Base-by-base conservation (phyloP, 1,139 yeast species). In the Lodderomyces margitis region DNA sequence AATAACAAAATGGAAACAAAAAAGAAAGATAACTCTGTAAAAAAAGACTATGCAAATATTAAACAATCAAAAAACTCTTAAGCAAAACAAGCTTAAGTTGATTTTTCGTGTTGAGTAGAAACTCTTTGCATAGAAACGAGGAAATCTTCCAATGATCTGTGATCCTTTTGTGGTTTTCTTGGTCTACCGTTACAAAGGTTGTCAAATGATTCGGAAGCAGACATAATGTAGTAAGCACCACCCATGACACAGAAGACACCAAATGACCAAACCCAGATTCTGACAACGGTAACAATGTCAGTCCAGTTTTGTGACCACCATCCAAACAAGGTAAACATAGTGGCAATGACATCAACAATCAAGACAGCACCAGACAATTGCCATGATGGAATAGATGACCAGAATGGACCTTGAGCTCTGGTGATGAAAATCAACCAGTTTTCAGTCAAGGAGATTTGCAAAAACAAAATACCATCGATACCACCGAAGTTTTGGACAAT, bases 241-340 rank as follows among this genome's bases (percentile, higher is more conserved):
- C 96, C 96, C 78, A 88, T 72, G 75, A 84, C 82, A 78, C 95
- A 87, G 87, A 88, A 87, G 70, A 86, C 87, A 83, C 96, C 95
- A 74, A 88, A 83, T 53, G 96, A 87, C 92, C 87, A 88, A 63
- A 87, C 72, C 94, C 94, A 89, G 72, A 86, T 79, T 77, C 95
- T 85, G 65, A 83, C 89, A 64, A 88, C 95, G 46, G 96, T 83
- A 61, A 89, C 96, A 59, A 88, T 83, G 74, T 88, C 95, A 68
- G 92, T 88, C 95, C 95, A 86, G 85, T 89, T 89, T 75, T 87
- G 94, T 59, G 96, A 87, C 89, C 94, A 84, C 96, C 96, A 89
- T 61, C 97, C 96, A 83, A 88, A 89, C 65, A 88, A 74, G 60
- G 87, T 74, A 81, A 87, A 87, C 82, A 87, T 81, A 52, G 95